Evolutionary conservation across 208 protist genomes (phyloP).

Genomic region (Zelonia costaricensis): DNA sequence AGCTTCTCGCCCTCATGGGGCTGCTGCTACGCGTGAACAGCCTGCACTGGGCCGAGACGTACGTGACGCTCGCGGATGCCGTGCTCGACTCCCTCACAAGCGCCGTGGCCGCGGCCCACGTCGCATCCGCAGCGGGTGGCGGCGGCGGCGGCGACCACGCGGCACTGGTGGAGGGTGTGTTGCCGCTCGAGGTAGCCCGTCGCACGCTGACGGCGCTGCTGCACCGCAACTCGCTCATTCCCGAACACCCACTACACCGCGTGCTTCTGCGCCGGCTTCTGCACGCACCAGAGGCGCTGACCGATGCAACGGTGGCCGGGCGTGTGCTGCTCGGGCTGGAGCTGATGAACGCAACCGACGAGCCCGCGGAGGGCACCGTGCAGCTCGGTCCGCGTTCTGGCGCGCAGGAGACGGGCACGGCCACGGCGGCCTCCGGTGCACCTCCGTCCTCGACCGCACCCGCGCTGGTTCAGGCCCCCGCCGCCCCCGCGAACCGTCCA

Average conservation of each 20-base stretch:
- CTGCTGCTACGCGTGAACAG: constrained; percentile 45
- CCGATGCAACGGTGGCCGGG: constrained; percentile 26
- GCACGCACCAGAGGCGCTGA: constrained; percentile 34
- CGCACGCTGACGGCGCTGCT: constrained; percentile 40
- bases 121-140: too few species aligned
- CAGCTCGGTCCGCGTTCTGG: neutral
- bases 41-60: constrained; percentile 51
- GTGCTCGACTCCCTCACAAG: constrained; percentile 14
- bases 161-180: neutral
- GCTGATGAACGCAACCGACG: constrained; percentile 20
- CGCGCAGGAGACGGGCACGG: neutral
- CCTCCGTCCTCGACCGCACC: neutral
- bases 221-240: constrained; percentile 56
- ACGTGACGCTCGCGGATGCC: constrained; percentile 40
- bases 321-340: constrained; percentile 32
- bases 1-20: constrained; percentile 18
- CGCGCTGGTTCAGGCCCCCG: neutral
- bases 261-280: constrained; percentile 53
- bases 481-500: neutral
- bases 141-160: neutral
- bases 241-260: constrained; percentile 62
- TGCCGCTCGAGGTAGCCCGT: constrained; percentile 17
- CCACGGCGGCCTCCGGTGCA: neutral
- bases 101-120: neutral
- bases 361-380: neutral